Evolutionary conservation across 495 filamentous ascomycete species (phyloP).

Genomic region (Penicillium egyptiacum): DNA sequence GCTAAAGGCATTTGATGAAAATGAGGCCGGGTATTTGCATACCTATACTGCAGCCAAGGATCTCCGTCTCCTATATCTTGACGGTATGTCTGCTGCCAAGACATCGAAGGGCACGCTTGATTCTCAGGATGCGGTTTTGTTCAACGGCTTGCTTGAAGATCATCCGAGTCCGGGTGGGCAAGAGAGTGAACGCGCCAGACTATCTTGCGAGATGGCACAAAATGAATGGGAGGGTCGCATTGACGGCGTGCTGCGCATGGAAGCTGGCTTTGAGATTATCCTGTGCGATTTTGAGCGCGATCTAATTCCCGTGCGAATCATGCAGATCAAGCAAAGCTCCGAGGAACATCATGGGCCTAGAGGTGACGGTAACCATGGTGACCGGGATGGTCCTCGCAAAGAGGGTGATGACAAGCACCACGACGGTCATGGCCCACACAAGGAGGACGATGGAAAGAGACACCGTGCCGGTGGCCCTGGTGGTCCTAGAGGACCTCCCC

Average conservation of each 20-base stretch:
- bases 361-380: not conserved
- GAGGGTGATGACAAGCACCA: not conserved
- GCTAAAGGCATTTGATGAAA: slow-evolving; percentile 9
- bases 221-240: slow-evolving; percentile 50
- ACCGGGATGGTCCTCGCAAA: not conserved
- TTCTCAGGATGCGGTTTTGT: slow-evolving; percentile 56
- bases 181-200: slow-evolving; percentile 48
- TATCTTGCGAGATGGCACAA: slow-evolving; percentile 50
- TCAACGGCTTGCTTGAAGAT: slow-evolving; percentile 26
- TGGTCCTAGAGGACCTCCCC: slow-evolving; percentile 2
- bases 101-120: slow-evolving; percentile 60
- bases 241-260: slow-evolving; percentile 65
- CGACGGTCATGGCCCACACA: not conserved
- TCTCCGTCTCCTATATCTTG: slow-evolving; percentile 59
- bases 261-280: slow-evolving; percentile 69
- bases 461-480: slow-evolving; percentile 7
- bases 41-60: slow-evolving; percentile 51
- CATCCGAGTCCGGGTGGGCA: slow-evolving; percentile 18
- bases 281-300: slow-evolving; percentile 59
- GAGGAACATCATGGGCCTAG: not conserved
- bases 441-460: slow-evolving; percentile 17
- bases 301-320: slow-evolving; percentile 32
- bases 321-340: slow-evolving; percentile 23
- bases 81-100: slow-evolving; percentile 62
- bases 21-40: slow-evolving; percentile 52